phyloP scores from a whole-genome alignment of 2,329 filamentous ascomycete genomes.

The Fusarium sp. region DNA sequence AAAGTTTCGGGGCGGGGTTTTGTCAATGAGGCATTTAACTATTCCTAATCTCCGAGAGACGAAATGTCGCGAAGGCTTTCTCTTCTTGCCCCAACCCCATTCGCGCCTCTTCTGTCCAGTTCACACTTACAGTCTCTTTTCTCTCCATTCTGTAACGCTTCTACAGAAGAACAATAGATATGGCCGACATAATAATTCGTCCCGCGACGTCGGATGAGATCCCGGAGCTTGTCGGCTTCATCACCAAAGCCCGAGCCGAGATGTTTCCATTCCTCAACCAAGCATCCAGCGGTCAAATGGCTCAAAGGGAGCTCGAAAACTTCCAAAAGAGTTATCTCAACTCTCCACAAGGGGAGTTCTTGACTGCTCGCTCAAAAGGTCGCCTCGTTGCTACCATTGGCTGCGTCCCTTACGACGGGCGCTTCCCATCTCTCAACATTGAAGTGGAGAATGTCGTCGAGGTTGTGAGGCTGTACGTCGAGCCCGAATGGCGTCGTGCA shows the following conservation, averaged over 20 bases:
- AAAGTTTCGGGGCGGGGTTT: background rate
- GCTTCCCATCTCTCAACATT: conserved; percentile 41
- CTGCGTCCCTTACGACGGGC: conserved; percentile 42
- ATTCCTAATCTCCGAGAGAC: background rate
- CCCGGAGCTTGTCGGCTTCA: conserved; percentile 39
- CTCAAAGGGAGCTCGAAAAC: conserved; percentile 29
- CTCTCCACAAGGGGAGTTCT: conserved; percentile 33
- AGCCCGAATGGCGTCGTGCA: conserved; percentile 42
- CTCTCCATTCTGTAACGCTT: too few relatives aligned
- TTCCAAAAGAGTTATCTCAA: conserved; percentile 44
- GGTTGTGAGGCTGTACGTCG: conserved; percentile 45
- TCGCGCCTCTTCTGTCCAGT: background rate
- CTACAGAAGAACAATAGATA: background rate
- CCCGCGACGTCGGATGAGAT: conserved; percentile 34
- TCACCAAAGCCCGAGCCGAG: conserved; percentile 39
- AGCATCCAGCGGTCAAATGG: conserved; percentile 26
- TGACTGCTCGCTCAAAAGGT: conserved; percentile 30
- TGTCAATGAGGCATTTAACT: background rate
- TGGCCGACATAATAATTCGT: conserved; percentile 25
- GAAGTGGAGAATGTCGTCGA: conserved; percentile 38
- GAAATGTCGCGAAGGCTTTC: background rate
- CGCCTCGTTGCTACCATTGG: conserved; percentile 43
- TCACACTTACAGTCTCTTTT: background rate
- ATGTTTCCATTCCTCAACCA: conserved; percentile 47
- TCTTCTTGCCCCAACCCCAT: background rate